Base-by-base conservation (phyloP, 352 stramenopile species). In the Pythium coloratum region DNA sequence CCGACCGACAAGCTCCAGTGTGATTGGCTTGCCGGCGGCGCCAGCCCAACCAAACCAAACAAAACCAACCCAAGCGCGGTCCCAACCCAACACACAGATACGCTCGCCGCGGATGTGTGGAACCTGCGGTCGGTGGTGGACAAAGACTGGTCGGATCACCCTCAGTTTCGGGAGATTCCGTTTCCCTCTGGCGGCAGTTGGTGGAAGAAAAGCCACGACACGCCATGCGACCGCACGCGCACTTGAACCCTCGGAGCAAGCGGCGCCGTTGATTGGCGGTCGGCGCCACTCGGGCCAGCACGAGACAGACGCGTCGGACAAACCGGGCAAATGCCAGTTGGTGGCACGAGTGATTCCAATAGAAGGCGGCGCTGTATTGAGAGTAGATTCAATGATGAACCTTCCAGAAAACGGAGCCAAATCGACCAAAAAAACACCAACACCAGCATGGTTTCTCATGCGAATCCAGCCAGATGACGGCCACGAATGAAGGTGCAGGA, bases 121-220 rank as follows among this genome's bases (percentile, higher is more conserved):
- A 59, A 59, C 55, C 46, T 20, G 40, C 40, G 16, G 9, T 30
- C 28, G 28, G 28, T 30, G 57, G 51, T 65, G 64, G 57, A 66
- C 64, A 70, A 66, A 65, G 59, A 70, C 64, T 61, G 56, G 64
- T 61, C 64, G 28, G 57, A 32, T 62, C 57, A 65, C 36, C 28
- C 57, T 24, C 13, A 30, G 40, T 20, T 40, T 40, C 14, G 56
- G 13, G 64, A 70, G 65, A 71, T 60, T 67, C 59, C 10, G 34
- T 30, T 55, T 62, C 59, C 51, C 40, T 47, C 26, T 55, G 24
- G 64, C 54, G 46, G 46, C 46, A 53, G 46, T 53, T 53, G 46
- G 46, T 53, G 46, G 46, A 53, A 53, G 46, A 53, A 53, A 53
- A 53, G 46, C 38, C 46, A 53, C 32, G 16, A 30, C 2, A 30